These are phyloP conservation scores for Pseudocercospora fuligena DNA, from an alignment of 2,329 filamentous ascomycete species.

Conservation along the genomic window DNA sequence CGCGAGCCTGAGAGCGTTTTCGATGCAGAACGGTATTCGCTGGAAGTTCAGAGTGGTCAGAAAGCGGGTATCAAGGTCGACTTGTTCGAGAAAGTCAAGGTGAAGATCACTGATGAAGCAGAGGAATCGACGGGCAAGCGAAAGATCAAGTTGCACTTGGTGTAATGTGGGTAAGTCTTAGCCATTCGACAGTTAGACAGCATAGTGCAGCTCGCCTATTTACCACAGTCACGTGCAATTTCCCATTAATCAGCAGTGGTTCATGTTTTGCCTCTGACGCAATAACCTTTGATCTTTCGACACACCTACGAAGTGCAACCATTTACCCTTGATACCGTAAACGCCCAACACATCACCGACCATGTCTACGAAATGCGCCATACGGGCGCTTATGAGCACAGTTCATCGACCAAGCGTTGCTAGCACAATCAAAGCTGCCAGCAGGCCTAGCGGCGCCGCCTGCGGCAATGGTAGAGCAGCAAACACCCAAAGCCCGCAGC, in stretches of 20 bases:
- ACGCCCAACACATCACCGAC: background rate
- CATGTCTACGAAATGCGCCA: background rate
- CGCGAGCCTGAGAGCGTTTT: conserved; percentile 78
- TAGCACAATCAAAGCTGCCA: background rate
- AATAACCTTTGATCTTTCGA: background rate
- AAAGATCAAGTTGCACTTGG: conserved; percentile 73
- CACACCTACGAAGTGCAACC: background rate
- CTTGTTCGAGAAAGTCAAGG: conserved; percentile 88
- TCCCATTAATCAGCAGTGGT: background rate
- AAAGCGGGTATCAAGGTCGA: conserved; percentile 64
- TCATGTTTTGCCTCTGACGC: conserved; percentile 9
- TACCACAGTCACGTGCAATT: background rate
- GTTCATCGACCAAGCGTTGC: background rate
- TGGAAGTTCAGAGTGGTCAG: conserved; percentile 60
- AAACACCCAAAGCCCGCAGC: background rate
- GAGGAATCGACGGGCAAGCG: conserved; percentile 97
- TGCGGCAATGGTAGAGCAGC: background rate
- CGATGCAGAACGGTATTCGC: conserved; percentile 82
- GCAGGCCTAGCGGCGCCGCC: background rate
- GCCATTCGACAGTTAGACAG: background rate
- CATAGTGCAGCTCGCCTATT: background rate
- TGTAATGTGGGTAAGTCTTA: conserved; percentile 35
- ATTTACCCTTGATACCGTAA: background rate
- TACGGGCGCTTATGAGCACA: background rate
- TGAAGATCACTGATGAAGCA: conserved; percentile 88